These are phyloP conservation scores for Desmodesmus armatus DNA, from an alignment of 139 green algal species.

Conservation along the genomic window DNA sequence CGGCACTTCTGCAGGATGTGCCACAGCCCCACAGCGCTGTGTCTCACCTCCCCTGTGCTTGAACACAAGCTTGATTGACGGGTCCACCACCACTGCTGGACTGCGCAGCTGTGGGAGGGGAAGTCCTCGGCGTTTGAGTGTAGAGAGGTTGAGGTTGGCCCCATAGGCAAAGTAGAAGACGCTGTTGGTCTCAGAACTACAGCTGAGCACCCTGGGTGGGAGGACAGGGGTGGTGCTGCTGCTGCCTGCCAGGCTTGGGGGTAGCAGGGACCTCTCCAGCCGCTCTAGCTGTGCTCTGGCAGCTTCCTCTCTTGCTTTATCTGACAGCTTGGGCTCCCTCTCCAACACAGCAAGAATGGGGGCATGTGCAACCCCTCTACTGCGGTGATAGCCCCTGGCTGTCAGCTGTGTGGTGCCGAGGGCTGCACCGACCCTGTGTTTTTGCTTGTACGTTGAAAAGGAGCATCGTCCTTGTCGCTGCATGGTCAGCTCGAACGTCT, in stretches of 20 bases:
- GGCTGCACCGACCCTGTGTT: too few species aligned
- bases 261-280: not conserved
- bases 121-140: conserved; percentile 46
- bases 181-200: not conserved
- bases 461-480: too few species aligned
- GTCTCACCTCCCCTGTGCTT: conserved; percentile 57
- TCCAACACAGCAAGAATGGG: not conserved
- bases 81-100: conserved; percentile 45
- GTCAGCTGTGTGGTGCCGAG: too few species aligned
- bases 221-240: not conserved
- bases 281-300: too few species aligned
- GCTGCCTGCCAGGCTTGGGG: not conserved
- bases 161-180: conserved; percentile 44
- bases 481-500: too few species aligned
- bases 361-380: too few species aligned
- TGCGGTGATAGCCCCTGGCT: too few species aligned
- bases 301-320: not conserved
- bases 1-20: not conserved
- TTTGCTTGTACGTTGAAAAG: too few species aligned
- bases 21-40: not conserved
- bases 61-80: conserved; percentile 52
- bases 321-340: not conserved
- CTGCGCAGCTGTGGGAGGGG: conserved; percentile 25
- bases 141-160: conserved; percentile 50
- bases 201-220: not conserved